phyloP scores from a whole-genome alignment of 2,329 filamentous ascomycete genomes.

The Curvularia hawaiiensis region DNA sequence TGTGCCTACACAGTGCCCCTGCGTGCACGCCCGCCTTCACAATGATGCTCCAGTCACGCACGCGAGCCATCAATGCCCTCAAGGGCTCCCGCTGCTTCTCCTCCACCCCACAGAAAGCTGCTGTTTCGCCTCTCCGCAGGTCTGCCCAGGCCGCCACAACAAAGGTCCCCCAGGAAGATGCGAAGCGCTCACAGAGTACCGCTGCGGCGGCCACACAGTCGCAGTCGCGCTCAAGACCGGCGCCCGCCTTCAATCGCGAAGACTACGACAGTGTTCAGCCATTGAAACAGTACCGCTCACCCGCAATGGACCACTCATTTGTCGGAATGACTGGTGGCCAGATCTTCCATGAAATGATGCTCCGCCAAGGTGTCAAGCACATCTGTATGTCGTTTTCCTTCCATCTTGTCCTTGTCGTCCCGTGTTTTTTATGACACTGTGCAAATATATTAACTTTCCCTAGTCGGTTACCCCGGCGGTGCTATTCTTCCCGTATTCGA shows the following conservation, averaged over 20 bases:
- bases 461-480: constrained; percentile 80
- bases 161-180: constrained; percentile 46
- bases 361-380: constrained; percentile 88
- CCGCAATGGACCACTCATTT: constrained; percentile 66
- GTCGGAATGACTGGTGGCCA: constrained; percentile 94
- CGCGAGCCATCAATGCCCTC: constrained; percentile 43
- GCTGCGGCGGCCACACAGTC: constrained; percentile 44
- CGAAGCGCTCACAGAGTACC: constrained; percentile 52
- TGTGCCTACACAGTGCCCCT: constrained; percentile 14
- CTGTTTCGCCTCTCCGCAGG: constrained; percentile 52
- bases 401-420: background rate
- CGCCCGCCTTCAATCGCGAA: constrained; percentile 58
- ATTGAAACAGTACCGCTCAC: constrained; percentile 53
- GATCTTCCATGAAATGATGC: constrained; percentile 99
- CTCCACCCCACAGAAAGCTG: constrained; percentile 46
- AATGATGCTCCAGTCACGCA: constrained; percentile 47
- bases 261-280: constrained; percentile 52
- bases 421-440: background rate
- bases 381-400: constrained; percentile 68
- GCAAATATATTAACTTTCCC: constrained; percentile 24
- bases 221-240: constrained; percentile 41
- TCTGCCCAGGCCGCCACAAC: constrained; percentile 40
- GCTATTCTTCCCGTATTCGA: constrained; percentile 98
- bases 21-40: constrained; percentile 24
- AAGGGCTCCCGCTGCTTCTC: constrained; percentile 52